Evolutionary conservation across 441 rosid species (phyloP), one percentile per base, ranked within the genome.

Genomic region (Syzygium malaccense): DNA sequence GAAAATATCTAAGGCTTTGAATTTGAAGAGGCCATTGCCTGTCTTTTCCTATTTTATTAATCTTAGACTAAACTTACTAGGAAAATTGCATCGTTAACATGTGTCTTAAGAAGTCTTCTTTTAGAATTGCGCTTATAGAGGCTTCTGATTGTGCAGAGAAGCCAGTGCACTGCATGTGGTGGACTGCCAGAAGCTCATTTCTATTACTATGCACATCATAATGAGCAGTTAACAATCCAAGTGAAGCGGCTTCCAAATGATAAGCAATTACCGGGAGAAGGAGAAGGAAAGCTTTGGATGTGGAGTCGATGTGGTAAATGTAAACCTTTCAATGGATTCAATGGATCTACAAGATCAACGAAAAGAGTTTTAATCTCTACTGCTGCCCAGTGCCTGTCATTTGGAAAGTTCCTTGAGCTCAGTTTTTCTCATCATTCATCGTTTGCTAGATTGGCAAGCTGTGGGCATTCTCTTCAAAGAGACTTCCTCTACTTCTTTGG

Each of bases 391-490:
- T 90, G 95, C 92, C 92, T 98, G 90, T 98, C 99, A 71, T 96
- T 96, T 88, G 99, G 99, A 66, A 98, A 98, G 92, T 98, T 98
- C 93, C 93, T 98, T 93, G 99, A 98, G 93, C 96, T 98, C 91
- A 94, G 97, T 94, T 96, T 98, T 93, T 92, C 95, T 86, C 92
- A 93, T 87, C 92, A 91, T 62, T 90, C 94, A 49, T 92, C 93
- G 66, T 92, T 92, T 62, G 88, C 90, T 53, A 92, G 92, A 90
- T 91, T 87, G 89, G 93, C 96, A 64, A 93, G 92, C 91, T 97
- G 99, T 91, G 97, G 99, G 33, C 99, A 98, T 94, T 96, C 96
- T 89, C 91, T 95, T 71, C 93, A 92, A 86, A 92, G 91, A 88
- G 99, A 98, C 91, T 98, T 94, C 90, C 93, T 97, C 83, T 93